phyloP scores from a whole-genome alignment of 2,329 filamentous ascomycete species.

The Domatiomyces globalis region DNA sequence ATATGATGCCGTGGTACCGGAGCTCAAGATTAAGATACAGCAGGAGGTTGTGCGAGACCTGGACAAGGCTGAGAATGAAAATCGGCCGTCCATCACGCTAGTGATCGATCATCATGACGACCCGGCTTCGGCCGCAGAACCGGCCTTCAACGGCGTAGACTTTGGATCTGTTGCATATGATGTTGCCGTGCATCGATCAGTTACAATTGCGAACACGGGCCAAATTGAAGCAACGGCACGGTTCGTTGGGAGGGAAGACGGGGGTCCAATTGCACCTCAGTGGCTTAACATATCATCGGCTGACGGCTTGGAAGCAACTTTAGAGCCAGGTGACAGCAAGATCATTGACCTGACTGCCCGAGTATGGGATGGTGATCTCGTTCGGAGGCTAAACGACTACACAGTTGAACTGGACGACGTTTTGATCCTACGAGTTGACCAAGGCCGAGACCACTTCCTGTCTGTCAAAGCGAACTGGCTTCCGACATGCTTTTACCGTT shows the following conservation, averaged over 20 bases:
- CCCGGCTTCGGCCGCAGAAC: slow-evolving; percentile 26
- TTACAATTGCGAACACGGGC: slow-evolving; percentile 89
- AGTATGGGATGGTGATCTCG: slow-evolving; percentile 49
- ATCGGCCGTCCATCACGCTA: slow-evolving; percentile 65
- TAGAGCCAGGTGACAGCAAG: slow-evolving; percentile 75
- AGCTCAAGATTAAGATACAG: slow-evolving; percentile 69
- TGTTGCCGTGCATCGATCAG: slow-evolving; percentile 46
- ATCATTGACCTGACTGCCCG: slow-evolving; percentile 54
- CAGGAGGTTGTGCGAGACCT: slow-evolving; percentile 76
- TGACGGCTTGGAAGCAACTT: slow-evolving; percentile 36
- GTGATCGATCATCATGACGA: slow-evolving; percentile 51
- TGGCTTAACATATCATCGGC: neutral
- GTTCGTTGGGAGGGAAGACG: slow-evolving; percentile 58
- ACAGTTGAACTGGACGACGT: slow-evolving; percentile 62
- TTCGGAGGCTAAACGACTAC: slow-evolving; percentile 58
- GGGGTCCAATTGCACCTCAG: neutral
- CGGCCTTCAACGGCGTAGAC: slow-evolving; percentile 39
- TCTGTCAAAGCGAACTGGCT: slow-evolving; percentile 66
- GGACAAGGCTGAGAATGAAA: slow-evolving; percentile 84
- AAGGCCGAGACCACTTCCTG: slow-evolving; percentile 84
- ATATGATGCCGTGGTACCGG: slow-evolving; percentile 74
- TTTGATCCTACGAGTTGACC: slow-evolving; percentile 66
- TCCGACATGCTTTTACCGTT: slow-evolving; percentile 68
- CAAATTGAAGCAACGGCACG: slow-evolving; percentile 63
- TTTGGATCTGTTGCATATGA: slow-evolving; percentile 65